Base-by-base conservation (phyloP, 257 asterid genomes). In the Solanum paucissectum region DNA sequence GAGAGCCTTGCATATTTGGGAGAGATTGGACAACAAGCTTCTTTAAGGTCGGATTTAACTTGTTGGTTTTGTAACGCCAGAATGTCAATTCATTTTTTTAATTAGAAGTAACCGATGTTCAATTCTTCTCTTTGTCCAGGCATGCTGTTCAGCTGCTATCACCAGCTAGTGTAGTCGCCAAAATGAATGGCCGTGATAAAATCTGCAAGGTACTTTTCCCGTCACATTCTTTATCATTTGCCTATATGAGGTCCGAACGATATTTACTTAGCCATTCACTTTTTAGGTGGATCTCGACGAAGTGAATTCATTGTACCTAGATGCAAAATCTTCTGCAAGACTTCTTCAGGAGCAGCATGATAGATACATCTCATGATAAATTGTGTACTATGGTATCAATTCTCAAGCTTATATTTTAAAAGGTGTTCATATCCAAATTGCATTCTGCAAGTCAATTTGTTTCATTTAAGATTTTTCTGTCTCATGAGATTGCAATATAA, bases 261-360 rank as follows among this genome's bases (percentile, higher is more conserved):
- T 18, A 36, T 66, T 86, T 84, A 85, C 44, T 18, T 33, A 66
- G 60, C 62, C 38, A n/a, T 68, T 25, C 2, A 66, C 27, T 85
- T 85, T 87, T 49, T 94, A 95, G 99, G 97, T 93, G 86, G 99
- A 95, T 91, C 98, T 97, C 9, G 98, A 95, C 87, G 99, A 97
- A 92, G 98, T 97, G 83, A 88, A 38, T 68, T 83, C 95, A 38
- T 98, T 97, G 6, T 97, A 95, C 89, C 92, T 95, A 87, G 98
- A 97, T 52, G 99, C 98, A 2, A 96, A 95, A 86, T 95, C 98
- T 68, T 96, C 98, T 4, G 99, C 95, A 11, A 92, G 88, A 90
- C 99, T 96, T 88, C 99, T 95, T 84, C 99, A 96, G 86, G 98
- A 95, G 94, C 98, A 97, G 88, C 98, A 97, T 87, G 98, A 96